Evolutionary conservation across 2,329 filamentous ascomycete species (phyloP).

Genomic region (Rutstroemia sp.): DNA sequence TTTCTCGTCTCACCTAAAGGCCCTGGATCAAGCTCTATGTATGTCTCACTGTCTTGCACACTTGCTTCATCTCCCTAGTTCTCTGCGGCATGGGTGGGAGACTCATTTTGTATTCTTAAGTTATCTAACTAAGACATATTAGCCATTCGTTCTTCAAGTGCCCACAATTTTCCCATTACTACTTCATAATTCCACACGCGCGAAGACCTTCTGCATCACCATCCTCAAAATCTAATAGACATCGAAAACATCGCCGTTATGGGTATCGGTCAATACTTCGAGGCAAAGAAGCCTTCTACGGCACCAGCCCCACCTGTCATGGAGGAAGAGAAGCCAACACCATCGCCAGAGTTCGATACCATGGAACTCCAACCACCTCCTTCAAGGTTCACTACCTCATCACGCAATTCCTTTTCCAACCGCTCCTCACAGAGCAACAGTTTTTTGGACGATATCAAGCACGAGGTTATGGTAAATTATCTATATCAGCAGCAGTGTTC

Average conservation of each 20-base stretch:
- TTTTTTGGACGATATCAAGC: constrained; percentile 65
- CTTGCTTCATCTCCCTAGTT: not conserved
- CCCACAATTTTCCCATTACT: not conserved
- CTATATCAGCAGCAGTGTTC: constrained; percentile 74
- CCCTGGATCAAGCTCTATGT: not conserved
- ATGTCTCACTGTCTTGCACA: not conserved
- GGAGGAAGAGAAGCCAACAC: constrained; percentile 42
- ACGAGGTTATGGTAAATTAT: constrained; percentile 79
- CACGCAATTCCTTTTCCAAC: constrained; percentile 45
- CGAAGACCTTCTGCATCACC: not conserved
- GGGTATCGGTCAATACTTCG: constrained; percentile 58
- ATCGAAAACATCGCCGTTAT: constrained; percentile 35
- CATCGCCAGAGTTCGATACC: constrained; percentile 29
- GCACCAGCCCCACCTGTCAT: constrained; percentile 3
- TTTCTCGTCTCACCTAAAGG: not conserved
- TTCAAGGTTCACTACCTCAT: constrained; percentile 42
- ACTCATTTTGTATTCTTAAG: not conserved
- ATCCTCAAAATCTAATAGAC: not conserved
- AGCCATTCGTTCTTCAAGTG: not conserved
- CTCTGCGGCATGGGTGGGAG: not conserved
- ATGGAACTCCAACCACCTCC: constrained; percentile 44
- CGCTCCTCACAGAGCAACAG: constrained; percentile 41
- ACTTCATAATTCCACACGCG: not conserved
- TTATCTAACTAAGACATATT: not conserved
- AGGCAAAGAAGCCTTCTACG: constrained; percentile 39